Evolutionary conservation across 305 asterid genomes (phyloP), one percentile per base, ranked within the genome.

Genomic region (Caryopteris hybrid): DNA sequence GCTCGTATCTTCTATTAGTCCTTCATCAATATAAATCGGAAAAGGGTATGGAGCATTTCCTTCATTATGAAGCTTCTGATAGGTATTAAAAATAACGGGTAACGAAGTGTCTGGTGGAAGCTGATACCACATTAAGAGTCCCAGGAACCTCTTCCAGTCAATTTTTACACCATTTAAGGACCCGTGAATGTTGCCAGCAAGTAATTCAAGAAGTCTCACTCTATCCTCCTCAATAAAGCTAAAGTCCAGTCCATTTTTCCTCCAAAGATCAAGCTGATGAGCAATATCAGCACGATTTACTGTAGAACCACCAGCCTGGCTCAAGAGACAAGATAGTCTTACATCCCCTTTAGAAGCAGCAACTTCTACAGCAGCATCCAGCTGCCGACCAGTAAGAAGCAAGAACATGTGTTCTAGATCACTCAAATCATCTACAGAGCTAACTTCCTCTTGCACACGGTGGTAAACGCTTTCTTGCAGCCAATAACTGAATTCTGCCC

Each of bases 291-390:
- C 76, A 27, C 97, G 96, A 77, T 77, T 89, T 42, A 36, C 76
- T 21, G 70, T 74, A 23, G 92, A 87, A 16, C 99, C 97, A 61
- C 93, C 99, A 70, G 97, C 88, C 80, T 93, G 96, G 78, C 97
- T 84, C 80, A 94, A 82, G 70, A 94, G 90, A 69, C 96, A 87
- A 69, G 99, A 84, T 17, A 91, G 80, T 80, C 99, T 84, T 18
- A 94, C 97, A 64, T 94, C 99, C 72, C 99, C 99, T 79, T 85
- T 84, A 53, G 97, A 91, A 76, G 96, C 88, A 61, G 99, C 95
- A 76, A 94, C 80, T 77, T 88, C 99, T 51, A 89, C 96, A 48
- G 99, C 95, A 71, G 88, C 72, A 79, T 89, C 96, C 64, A 87
- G 83, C 81, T 91, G 93, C 55, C 97, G 85, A 16, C 99, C 99